phyloP scores from a whole-genome alignment of 768 basidiomycete species.

The Russula virescens region DNA sequence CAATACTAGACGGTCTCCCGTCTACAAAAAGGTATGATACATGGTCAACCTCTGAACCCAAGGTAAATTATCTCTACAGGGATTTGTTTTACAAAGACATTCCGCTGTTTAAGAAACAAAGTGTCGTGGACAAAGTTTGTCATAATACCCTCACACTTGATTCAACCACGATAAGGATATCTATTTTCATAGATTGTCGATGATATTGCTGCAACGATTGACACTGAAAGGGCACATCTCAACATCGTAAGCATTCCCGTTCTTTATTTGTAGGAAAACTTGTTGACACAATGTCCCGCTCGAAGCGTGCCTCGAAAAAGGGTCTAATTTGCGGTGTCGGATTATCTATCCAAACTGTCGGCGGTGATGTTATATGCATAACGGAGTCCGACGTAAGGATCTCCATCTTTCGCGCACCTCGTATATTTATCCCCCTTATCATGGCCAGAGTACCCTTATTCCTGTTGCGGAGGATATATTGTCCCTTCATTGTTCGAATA shows the following conservation, averaged over 20 bases:
- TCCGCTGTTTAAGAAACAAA: constrained; percentile 67
- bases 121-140: constrained; percentile 68
- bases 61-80: constrained; percentile 35
- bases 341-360: constrained; percentile 50
- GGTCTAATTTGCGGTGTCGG: constrained; percentile 75
- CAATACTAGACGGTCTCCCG: constrained; percentile 47
- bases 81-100: constrained; percentile 90
- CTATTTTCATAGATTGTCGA: constrained; percentile 62
- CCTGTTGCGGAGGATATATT: constrained; percentile 70
- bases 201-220: constrained; percentile 80
- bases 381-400: constrained; percentile 54
- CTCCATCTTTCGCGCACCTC: neutral
- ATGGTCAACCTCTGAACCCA: neutral
- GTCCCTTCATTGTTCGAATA: constrained; percentile 48
- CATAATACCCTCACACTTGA: neutral
- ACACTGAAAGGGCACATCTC: constrained; percentile 65
- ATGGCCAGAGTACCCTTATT: constrained; percentile 61
- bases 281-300: neutral
- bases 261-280: constrained; percentile 7
- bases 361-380: constrained; percentile 46
- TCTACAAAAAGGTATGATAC: constrained; percentile 26
- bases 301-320: constrained; percentile 82
- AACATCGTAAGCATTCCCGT: constrained; percentile 56
- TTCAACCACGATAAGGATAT: constrained; percentile 3
- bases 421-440: neutral